Conservation (phyloP, 1,284 basidiomycete species). For the Melanopsichium pennsylvanicum region DNA sequence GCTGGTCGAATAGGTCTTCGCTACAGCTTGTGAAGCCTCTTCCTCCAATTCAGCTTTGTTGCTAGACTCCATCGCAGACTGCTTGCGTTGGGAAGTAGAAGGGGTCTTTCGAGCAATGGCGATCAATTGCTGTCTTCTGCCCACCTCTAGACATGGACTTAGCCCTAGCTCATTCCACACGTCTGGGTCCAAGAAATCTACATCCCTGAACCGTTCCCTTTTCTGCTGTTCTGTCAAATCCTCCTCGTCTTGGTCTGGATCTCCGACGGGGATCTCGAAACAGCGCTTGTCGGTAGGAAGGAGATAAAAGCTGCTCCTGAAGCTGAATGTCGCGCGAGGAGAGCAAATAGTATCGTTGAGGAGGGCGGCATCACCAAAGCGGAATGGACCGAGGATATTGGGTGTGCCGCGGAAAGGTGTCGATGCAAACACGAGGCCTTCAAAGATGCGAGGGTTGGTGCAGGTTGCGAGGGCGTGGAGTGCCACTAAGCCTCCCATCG, state of each 20-base stretch:
- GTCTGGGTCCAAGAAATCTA: conserved; percentile 48
- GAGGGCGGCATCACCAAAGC: conserved; percentile 61
- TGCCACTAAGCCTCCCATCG: conserved; percentile 66
- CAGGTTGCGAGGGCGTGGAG: conserved; percentile 62
- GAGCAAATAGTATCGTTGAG: conserved; percentile 61
- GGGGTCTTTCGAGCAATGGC: conserved; percentile 4
- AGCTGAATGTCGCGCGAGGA: conserved; percentile 61
- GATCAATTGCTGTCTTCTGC: conserved; percentile 13
- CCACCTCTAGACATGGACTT: conserved; percentile 41
- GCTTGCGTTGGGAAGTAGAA: no score
- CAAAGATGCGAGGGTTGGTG: conserved; percentile 60
- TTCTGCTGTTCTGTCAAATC: conserved; percentile 27
- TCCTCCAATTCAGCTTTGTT: neutral
- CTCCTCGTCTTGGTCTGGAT: conserved; percentile 30
- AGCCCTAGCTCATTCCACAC: conserved; percentile 47
- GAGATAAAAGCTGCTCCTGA: conserved; percentile 64
- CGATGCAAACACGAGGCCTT: conserved; percentile 61
- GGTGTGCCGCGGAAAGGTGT: conserved; percentile 63
- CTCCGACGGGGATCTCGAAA: conserved; percentile 35
- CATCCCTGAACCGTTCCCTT: conserved; percentile 26
- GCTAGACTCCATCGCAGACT: neutral
- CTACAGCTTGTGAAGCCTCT: neutral
- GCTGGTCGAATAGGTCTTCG: neutral
- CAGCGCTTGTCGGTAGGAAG: conserved; percentile 52
- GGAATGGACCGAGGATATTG: conserved; percentile 65